A percentile compares a stretch with the other conserved stretches of the same genome.
phyloP scores from a whole-genome alignment of 176 grass and related monocot species.

The Areca catechu region DNA sequence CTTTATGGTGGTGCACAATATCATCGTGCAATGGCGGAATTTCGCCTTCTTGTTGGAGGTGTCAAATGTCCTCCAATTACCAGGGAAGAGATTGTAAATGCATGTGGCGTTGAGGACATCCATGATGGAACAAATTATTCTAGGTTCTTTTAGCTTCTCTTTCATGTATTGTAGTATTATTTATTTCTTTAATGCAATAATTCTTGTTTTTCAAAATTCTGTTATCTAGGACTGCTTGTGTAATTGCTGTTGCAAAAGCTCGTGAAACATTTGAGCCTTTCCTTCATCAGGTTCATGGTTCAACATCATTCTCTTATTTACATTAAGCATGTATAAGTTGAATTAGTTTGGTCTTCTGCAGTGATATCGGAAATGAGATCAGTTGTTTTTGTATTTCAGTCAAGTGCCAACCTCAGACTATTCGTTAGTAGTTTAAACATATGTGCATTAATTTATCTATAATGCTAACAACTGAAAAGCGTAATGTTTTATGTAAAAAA shows the following conservation, averaged over 20 bases:
- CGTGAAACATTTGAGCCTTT: constrained; percentile 81
- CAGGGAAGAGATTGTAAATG: constrained; percentile 98
- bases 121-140: constrained; percentile 97
- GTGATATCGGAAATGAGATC: background rate
- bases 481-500: too few relatives aligned
- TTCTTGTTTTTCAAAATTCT: constrained; percentile 20
- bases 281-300: constrained; percentile 79
- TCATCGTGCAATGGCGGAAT: constrained; percentile 94
- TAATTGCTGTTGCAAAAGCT: constrained; percentile 92
- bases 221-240: constrained; percentile 83
- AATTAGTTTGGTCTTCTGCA: too few relatives aligned
- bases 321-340: background rate
- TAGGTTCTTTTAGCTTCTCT: constrained; percentile 34
- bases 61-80: constrained; percentile 82
- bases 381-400: background rate
- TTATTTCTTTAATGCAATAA: constrained; percentile 1
- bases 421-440: too few relatives aligned
- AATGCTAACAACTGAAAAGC: too few relatives aligned
- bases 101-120: constrained; percentile 99
- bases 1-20: constrained; percentile 97
- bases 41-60: constrained; percentile 75
- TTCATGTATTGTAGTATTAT: background rate
- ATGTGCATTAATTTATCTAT: too few relatives aligned
- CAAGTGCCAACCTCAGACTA: too few relatives aligned
- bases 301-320: background rate